Evolutionary conservation across 306 rosid genomes (phyloP).

Genomic region (Inga leiocalycina): DNA sequence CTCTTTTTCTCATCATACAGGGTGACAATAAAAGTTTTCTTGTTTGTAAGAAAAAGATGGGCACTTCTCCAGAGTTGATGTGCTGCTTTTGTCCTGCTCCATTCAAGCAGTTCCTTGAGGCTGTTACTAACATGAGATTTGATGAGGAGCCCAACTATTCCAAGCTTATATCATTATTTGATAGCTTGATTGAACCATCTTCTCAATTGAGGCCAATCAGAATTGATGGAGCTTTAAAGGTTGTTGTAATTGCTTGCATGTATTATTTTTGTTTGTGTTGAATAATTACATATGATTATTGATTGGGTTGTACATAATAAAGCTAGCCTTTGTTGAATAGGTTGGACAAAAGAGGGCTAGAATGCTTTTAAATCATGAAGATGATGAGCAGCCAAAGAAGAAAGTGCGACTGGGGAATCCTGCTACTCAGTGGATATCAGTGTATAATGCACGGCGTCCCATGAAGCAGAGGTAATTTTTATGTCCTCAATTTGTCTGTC

Average conservation of each 20-base stretch:
- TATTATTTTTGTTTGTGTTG: not conserved
- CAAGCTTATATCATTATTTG: slow-evolving; percentile 80
- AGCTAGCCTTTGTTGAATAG: slow-evolving; percentile 43
- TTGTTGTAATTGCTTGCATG: slow-evolving; percentile 20
- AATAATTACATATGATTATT: not conserved
- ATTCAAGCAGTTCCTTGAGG: slow-evolving; percentile 87
- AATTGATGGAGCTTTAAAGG: slow-evolving; percentile 97
- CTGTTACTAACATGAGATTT: slow-evolving; percentile 83
- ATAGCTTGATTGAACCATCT: slow-evolving; percentile 79
- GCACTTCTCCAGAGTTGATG: slow-evolving; percentile 88
- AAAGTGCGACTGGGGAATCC: slow-evolving; percentile 90
- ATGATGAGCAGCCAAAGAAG: slow-evolving; percentile 95
- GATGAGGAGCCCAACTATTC: slow-evolving; percentile 95
- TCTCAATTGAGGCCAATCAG: slow-evolving; percentile 74
- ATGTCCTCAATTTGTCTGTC: slow-evolving; percentile 17
- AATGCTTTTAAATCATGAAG: slow-evolving; percentile 77
- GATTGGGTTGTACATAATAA: slow-evolving; percentile 12
- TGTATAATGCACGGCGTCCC: slow-evolving; percentile 90
- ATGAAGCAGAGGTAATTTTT: slow-evolving; percentile 90
- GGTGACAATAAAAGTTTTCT: slow-evolving; percentile 98
- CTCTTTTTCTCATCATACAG: slow-evolving; percentile 46
- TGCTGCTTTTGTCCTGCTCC: slow-evolving; percentile 92
- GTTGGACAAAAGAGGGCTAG: slow-evolving; percentile 93
- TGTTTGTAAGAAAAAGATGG: slow-evolving; percentile 93
- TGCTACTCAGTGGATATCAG: slow-evolving; percentile 95